Percentiles rank a stretch among this genome's conserved stretches.
Conservation (phyloP, 768 basidiomycete genomes). For the Kwoniella sp. region DNA sequence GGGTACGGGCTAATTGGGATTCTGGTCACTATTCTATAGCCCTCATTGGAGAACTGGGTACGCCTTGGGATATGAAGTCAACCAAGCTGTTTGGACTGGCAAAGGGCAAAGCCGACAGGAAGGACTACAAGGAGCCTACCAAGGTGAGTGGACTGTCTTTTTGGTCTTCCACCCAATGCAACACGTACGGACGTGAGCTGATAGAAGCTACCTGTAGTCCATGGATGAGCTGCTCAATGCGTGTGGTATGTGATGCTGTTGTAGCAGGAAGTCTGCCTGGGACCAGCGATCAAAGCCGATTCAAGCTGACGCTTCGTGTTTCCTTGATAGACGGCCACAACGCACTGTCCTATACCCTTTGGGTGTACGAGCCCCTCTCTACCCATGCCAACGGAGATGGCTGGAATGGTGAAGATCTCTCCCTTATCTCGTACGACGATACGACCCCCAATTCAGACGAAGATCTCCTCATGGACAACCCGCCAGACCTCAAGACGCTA, state of each 20-base stretch:
- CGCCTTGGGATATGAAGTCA: constrained; percentile 93
- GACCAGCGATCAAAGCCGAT: constrained; percentile 63
- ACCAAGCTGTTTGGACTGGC: constrained; percentile 60
- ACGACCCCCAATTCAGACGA: constrained; percentile 4
- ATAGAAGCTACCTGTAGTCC: constrained; percentile 11
- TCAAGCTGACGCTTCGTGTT: constrained; percentile 66
- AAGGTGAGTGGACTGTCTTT: constrained; percentile 27
- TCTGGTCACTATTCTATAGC: constrained; percentile 49
- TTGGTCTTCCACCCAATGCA: neutral
- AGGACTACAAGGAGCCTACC: constrained; percentile 42
- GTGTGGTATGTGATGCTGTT: constrained; percentile 67
- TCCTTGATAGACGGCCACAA: constrained; percentile 79
- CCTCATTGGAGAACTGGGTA: constrained; percentile 62
- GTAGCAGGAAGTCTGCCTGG: constrained; percentile 78
- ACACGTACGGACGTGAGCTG: neutral
- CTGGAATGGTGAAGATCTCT: constrained; percentile 61
- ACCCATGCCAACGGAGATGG: constrained; percentile 88
- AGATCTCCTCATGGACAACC: constrained; percentile 31
- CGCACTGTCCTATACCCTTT: constrained; percentile 75
- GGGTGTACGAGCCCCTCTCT: constrained; percentile 74
- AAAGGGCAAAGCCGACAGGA: constrained; percentile 39
- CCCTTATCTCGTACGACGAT: constrained; percentile 51
- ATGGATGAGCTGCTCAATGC: constrained; percentile 43
- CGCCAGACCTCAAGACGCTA: constrained; percentile 34
- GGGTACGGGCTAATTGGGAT: neutral